Base-by-base conservation (phyloP, 1,139 yeast genomes). In the Sugiyamaella castrensis region DNA sequence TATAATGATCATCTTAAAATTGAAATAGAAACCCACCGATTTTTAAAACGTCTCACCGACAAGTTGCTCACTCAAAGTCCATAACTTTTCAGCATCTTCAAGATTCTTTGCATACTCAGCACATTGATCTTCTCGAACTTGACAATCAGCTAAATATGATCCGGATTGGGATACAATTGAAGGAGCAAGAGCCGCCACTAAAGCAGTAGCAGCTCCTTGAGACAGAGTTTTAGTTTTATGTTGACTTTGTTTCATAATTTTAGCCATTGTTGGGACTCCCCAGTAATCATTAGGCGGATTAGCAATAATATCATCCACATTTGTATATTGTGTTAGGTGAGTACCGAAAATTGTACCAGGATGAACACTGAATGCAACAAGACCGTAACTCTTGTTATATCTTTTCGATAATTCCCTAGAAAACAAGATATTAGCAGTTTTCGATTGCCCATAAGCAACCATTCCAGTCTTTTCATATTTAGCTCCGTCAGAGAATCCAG, bases 381-480 rank as follows among this genome's bases (percentile, higher is more conserved):
- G 36, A 8, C 53, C 54, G 11, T 46, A 37, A 10, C 47, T 33
- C 8, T 35, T 12, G n/a, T 32, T 16, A 16, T 43, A 47, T 13
- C 30, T 27, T 16, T 40, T 30, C n/a, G 34, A 24, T 4, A 47
- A 31, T 35, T 43, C 53, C 12, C 37, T 37, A 5, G 50, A 30
- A n/a, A 36, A 27, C 34, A 31, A 27, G 36, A 61, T 52, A 40
- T 61, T 60, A 53, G 62, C 55, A 3, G 66, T 61, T 54, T 62
- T 62, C 32, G 63, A 53, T 43, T 62, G 66, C 34, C 65, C 65
- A 46, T 62, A 62, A 36, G 57, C 53, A 16, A 30, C 16, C 40
- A 31, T 31, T 15, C 31, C 36, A 13, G 40, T 43, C 11, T 31
- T 37, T 10, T 37, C 46, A 39, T 50, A 50, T 24, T 31, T 34